Evolutionary conservation across 1,139 yeast species (phyloP), one percentile per base, ranked within the genome.

Genomic region (Sporopachydermia cereana): DNA sequence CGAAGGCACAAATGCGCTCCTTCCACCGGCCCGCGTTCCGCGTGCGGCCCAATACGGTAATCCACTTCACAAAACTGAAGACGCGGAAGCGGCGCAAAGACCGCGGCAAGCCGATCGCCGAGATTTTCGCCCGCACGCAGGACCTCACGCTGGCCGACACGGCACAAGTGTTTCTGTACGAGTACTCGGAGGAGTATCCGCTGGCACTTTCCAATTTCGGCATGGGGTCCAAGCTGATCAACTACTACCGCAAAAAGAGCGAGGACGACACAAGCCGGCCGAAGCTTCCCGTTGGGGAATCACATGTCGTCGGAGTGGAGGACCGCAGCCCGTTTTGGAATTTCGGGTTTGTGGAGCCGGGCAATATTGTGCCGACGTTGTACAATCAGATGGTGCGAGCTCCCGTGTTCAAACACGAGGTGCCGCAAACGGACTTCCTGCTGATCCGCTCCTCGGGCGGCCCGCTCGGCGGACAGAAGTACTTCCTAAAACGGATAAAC

Each of bases 301-400:
- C 98, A 0, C 94, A 85, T 62, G 96, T 93, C 2, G 68, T 93
- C 39, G 96, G 96, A 17, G 86, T 85, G 1, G 96, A 88, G 57
- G 99, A 93, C 62, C 74, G 95, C 54, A 84, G 95, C 12, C 97
- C 99, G 12, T 93, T 91, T 59, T 93, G 98, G 98, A 91, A 89
- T 59, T 93, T 88, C 67, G 99, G 99, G 2, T 84, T 84, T 63
- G 97, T 93, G 14, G 96, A 88, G 44, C 85, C 89, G 2, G 99
- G 98, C 2, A 86, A 83, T 54, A 77, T 86, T 49, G 96, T 89
- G 2, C 97, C 97, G 1, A 84, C 98, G 0, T 65, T 91, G 46
- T 93, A 93, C 64, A 93, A 91, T 60, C 84, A 88, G 54, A 80
- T 93, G 83, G 64, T 83, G 3, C 70, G 98, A 50, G 97, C 99